Evolutionary conservation across 441 rosid genomes (phyloP).

Genomic region (Populus tomentosa): DNA sequence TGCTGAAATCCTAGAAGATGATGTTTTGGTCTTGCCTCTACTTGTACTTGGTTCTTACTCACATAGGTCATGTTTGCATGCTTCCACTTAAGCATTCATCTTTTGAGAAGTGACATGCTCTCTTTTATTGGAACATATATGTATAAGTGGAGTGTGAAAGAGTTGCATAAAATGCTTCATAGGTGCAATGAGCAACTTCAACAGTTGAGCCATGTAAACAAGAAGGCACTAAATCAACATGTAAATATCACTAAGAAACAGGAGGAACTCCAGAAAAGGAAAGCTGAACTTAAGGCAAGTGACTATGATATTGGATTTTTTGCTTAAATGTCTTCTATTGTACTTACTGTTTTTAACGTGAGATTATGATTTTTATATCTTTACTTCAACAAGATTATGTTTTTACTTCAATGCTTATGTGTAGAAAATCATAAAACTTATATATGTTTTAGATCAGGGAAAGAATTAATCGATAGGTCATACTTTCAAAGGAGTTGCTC

Average conservation of each 20-base stretch:
- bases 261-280: constrained; percentile 94
- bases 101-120: too few species aligned
- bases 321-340: not conserved
- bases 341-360: constrained; percentile 4
- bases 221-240: constrained; percentile 96
- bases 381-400: not conserved
- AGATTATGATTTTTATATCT: constrained; percentile 2
- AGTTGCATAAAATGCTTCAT: too few species aligned
- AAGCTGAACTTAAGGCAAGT: constrained; percentile 97
- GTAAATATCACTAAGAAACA: constrained; percentile 94
- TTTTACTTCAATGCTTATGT: not conserved
- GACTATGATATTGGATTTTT: constrained; percentile 21
- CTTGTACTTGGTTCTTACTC: too few species aligned
- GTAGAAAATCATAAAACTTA: constrained; percentile 92
- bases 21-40: too few species aligned
- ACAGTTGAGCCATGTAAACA: constrained; percentile 98
- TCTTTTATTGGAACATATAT: too few species aligned
- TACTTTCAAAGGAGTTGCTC: constrained; percentile 60
- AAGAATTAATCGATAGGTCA: constrained; percentile 99
- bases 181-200: constrained; percentile 82
- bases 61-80: too few species aligned
- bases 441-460: constrained; percentile 84
- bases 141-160: too few species aligned
- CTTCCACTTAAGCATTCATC: too few species aligned
- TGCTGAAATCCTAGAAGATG: too few species aligned